phyloP scores from a whole-genome alignment of 352 stramenopile species.

The Phytophthora megakarya region DNA sequence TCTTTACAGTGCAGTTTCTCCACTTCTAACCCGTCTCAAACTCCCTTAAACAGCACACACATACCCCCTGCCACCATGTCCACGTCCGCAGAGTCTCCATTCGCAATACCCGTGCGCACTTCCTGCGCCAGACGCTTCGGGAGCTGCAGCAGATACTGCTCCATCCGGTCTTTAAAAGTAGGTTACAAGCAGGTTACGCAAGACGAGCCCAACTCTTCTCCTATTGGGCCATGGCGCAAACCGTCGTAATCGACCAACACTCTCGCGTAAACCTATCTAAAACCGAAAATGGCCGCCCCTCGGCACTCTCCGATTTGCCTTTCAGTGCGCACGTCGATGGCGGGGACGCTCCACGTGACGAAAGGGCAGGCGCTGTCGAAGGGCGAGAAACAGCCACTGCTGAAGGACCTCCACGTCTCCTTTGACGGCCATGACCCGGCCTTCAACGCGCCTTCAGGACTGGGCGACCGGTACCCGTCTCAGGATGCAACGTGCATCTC shows the following conservation, averaged over 20 bases:
- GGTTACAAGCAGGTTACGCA: constrained; percentile 5
- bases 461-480: constrained; percentile 60
- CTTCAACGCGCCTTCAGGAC: constrained; percentile 17
- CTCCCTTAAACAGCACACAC: constrained; percentile 5
- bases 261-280: constrained; percentile 5
- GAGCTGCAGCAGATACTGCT: constrained; percentile 88
- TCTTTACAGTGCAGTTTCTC: constrained; percentile 13
- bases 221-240: neutral
- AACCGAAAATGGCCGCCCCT: neutral
- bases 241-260: constrained; percentile 27
- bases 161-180: constrained; percentile 54
- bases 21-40: neutral
- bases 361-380: constrained; percentile 12
- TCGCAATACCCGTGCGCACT: constrained; percentile 67
- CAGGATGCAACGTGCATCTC: constrained; percentile 59
- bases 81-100: constrained; percentile 62
- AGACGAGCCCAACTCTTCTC: neutral
- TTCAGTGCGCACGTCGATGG: constrained; percentile 26
- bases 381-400: constrained; percentile 37
- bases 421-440: constrained; percentile 15
- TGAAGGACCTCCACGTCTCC: constrained; percentile 33
- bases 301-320: constrained; percentile 19
- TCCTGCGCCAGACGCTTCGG: constrained; percentile 82
- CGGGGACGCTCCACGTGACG: constrained; percentile 32
- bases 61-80: constrained; percentile 80